These are phyloP conservation scores for Andrographis paniculata DNA, from an alignment of 305 asterid genomes.

Conservation along the genomic window DNA sequence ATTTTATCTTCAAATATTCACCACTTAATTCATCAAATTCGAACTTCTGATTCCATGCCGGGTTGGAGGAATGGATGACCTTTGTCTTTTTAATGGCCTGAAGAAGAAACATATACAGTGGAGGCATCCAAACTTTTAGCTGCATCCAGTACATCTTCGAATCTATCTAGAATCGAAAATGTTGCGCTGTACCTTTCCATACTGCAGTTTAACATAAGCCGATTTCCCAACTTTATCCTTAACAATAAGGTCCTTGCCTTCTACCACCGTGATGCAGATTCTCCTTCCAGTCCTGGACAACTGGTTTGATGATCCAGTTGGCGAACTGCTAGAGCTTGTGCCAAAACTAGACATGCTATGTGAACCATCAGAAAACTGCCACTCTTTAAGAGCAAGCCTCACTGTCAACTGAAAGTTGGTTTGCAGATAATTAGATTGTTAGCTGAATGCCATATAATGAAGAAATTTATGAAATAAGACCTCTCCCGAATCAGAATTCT, in stretches of 20 bases:
- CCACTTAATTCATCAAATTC: constrained; percentile 93
- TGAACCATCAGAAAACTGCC: constrained; percentile 95
- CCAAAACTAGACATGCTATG: constrained; percentile 38
- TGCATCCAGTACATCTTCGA: too few species aligned
- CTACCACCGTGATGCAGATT: constrained; percentile 58
- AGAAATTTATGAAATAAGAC: constrained; percentile 25
- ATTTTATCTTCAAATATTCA: constrained; percentile 75
- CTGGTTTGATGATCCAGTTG: constrained; percentile 40
- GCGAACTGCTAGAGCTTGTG: constrained; percentile 39
- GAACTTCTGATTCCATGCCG: constrained; percentile 84
- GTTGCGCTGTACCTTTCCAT: constrained; percentile 62
- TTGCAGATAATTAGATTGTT: neutral
- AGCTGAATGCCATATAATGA: neutral
- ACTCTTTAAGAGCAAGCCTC: constrained; percentile 82
- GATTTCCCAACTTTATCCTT: constrained; percentile 79
- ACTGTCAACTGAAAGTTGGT: constrained; percentile 62
- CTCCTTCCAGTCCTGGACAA: constrained; percentile 70
- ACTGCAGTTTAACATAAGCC: constrained; percentile 71
- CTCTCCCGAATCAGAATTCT: constrained; percentile 78
- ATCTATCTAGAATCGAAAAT: neutral
- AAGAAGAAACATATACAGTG: constrained; percentile 7
- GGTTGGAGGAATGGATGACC: constrained; percentile 61
- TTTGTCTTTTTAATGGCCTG: constrained; percentile 60
- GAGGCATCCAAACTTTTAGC: neutral
- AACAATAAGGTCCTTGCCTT: constrained; percentile 65